Percentiles rank a stretch among this genome's conserved stretches.
These are phyloP conservation scores for Pelargonium myrrhifolium DNA, from an alignment of 441 rosid species.

Conservation along the genomic window DNA sequence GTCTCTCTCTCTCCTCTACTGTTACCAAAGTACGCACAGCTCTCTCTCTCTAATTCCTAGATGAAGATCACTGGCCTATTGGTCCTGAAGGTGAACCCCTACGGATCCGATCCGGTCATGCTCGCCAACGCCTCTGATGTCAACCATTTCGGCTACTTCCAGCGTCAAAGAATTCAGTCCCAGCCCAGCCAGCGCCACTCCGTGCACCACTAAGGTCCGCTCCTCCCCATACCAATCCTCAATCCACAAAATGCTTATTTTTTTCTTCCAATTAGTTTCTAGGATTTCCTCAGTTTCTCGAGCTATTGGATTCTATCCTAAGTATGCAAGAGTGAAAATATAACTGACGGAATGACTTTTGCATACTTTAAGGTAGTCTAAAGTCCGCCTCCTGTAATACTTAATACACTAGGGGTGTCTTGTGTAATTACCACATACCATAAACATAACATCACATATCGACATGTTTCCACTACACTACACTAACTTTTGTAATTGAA, in stretches of 20 bases:
- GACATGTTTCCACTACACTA: not conserved
- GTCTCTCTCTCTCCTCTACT: too few species aligned
- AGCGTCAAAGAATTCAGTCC: conserved; percentile 78
- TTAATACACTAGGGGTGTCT: too few species aligned
- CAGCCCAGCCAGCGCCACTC: conserved; percentile 81
- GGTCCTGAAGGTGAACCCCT: conserved; percentile 61
- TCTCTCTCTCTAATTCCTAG: too few species aligned
- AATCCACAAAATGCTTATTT: not conserved
- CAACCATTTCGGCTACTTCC: conserved; percentile 85
- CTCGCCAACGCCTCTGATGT: conserved; percentile 71
- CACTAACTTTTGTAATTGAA: not conserved
- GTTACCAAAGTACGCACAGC: too few species aligned
- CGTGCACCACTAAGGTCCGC: conserved; percentile 80
- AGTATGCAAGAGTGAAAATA: too few species aligned
- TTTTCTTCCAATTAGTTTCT: too few species aligned
- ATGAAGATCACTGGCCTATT: conserved; percentile 93
- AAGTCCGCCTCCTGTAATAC: too few species aligned
- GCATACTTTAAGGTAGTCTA: too few species aligned
- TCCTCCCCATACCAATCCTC: not conserved
- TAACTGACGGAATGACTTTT: too few species aligned
- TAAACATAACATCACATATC: too few species aligned
- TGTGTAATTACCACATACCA: too few species aligned
- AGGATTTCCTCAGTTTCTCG: not conserved
- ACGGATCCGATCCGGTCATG: conserved; percentile 63
- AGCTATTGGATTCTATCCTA: not conserved